Conservation (phyloP, 495 filamentous ascomycete genomes). For the Penicillium arizonense region DNA sequence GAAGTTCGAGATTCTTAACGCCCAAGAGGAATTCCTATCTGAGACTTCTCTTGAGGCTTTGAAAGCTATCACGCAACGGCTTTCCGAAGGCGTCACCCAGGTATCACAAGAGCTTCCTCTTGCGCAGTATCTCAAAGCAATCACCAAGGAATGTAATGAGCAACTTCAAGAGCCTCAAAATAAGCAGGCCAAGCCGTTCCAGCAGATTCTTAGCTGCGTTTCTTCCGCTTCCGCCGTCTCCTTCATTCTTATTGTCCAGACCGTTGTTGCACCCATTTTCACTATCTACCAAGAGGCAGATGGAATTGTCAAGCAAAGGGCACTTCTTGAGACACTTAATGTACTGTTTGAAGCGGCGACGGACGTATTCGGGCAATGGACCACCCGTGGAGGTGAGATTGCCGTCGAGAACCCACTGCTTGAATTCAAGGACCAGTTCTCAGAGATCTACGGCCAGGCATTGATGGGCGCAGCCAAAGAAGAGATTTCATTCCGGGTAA, state of each 20-base stretch:
- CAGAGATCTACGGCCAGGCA: constrained; percentile 59
- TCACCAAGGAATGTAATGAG: constrained; percentile 69
- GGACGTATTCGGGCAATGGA: constrained; percentile 57
- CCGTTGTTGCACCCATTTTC: constrained; percentile 58
- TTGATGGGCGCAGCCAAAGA: constrained; percentile 60
- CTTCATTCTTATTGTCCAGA: constrained; percentile 53
- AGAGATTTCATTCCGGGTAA: constrained; percentile 63
- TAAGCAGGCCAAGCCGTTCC: constrained; percentile 69
- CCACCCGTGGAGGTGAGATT: constrained; percentile 34
- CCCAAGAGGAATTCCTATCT: constrained; percentile 68
- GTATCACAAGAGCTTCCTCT: constrained; percentile 52
- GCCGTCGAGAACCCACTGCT: constrained; percentile 49
- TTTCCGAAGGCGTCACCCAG: constrained; percentile 52
- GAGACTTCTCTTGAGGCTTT: constrained; percentile 57
- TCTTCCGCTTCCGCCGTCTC: constrained; percentile 55
- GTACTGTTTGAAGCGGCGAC: constrained; percentile 57
- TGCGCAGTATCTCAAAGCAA: constrained; percentile 59
- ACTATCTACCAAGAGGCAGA: constrained; percentile 64
- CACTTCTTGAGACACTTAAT: constrained; percentile 62
- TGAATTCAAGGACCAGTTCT: constrained; percentile 60
- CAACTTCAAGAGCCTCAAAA: constrained; percentile 73
- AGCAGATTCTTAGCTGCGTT: constrained; percentile 58
- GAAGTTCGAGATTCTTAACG: constrained; percentile 75
- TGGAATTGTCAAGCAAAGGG: constrained; percentile 64
- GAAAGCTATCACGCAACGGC: constrained; percentile 53